phyloP scores from a whole-genome alignment of 345 rosid species.

The Lumnitzera littorea region DNA sequence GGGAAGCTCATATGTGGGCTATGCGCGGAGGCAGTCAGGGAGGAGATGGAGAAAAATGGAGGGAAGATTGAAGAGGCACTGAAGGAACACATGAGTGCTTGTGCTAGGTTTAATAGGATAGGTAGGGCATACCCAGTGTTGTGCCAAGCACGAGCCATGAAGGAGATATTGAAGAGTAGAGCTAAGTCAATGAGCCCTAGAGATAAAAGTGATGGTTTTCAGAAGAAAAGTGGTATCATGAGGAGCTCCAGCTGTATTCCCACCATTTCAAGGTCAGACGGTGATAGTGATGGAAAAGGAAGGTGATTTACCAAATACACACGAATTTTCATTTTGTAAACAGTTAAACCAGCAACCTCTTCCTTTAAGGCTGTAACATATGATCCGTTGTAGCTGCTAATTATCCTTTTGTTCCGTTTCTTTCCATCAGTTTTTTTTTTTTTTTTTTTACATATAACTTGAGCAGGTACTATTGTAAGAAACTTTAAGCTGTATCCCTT shows the following conservation, averaged over 20 bases:
- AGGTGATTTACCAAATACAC: too few species aligned
- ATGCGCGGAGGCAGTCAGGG: constrained; percentile 67
- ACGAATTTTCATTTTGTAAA: too few species aligned
- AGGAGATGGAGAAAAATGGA: constrained; percentile 52
- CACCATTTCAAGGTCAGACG: constrained; percentile 31
- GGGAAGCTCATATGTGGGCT: constrained; percentile 80
- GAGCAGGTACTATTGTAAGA: too few species aligned
- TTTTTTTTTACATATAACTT: too few species aligned
- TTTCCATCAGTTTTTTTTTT: too few species aligned
- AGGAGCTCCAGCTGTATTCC: constrained; percentile 86
- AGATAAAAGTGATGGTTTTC: constrained; percentile 9
- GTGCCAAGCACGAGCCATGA: constrained; percentile 81
- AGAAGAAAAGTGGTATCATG: constrained; percentile 19
- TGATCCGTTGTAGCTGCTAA: too few species aligned
- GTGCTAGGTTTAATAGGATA: constrained; percentile 57
- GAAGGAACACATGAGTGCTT: constrained; percentile 53
- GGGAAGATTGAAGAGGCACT: constrained; percentile 52
- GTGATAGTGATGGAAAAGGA: too few species aligned
- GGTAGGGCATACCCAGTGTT: constrained; percentile 69
- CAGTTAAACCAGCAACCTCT: too few species aligned
- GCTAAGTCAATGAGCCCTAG: constrained; percentile 34
- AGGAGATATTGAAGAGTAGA: constrained; percentile 54
- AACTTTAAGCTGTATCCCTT: too few species aligned
- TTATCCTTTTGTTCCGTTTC: too few species aligned
- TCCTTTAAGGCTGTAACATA: too few species aligned